Conservation (phyloP, 257 asterid species). For the Agastache rugosa region DNA sequence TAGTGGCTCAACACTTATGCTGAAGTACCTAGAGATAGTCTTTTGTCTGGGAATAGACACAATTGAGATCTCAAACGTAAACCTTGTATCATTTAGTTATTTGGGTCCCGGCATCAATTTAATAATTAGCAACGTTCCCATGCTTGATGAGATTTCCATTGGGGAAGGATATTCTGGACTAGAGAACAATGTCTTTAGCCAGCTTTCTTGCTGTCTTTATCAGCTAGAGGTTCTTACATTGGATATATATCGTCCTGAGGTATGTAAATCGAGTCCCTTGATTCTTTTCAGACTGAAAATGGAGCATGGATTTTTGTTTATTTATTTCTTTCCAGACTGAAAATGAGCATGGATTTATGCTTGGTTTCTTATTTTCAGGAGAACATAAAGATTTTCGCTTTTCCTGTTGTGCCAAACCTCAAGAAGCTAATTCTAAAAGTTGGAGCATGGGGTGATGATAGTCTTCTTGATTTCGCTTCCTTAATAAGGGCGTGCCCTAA, state of each 20-base stretch:
- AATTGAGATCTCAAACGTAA: slow-evolving; percentile 45
- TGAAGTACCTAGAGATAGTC: slow-evolving; percentile 50
- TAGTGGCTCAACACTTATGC: slow-evolving; percentile 39
- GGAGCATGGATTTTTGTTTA: background rate
- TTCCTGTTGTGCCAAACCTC: slow-evolving; percentile 58
- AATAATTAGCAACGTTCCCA: slow-evolving; percentile 47
- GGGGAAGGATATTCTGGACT: slow-evolving; percentile 39
- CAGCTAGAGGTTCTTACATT: slow-evolving; percentile 57
- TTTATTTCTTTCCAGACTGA: slow-evolving; percentile 16
- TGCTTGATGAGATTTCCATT: slow-evolving; percentile 48
- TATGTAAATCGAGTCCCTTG: slow-evolving; percentile 31
- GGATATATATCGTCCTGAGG: slow-evolving; percentile 55
- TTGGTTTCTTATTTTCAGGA: slow-evolving; percentile 41
- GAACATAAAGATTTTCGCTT: slow-evolving; percentile 36
- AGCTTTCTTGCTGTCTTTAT: slow-evolving; percentile 55
- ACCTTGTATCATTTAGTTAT: slow-evolving; percentile 50
- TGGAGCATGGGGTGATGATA: slow-evolving; percentile 54
- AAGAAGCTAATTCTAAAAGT: slow-evolving; percentile 54
- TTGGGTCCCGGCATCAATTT: slow-evolving; percentile 46
- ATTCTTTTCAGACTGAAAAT: slow-evolving; percentile 16
- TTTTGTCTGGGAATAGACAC: slow-evolving; percentile 37
- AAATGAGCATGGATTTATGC: background rate
- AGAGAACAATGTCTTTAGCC: slow-evolving; percentile 51
- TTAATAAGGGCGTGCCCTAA: slow-evolving; percentile 50
- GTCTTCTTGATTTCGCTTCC: slow-evolving; percentile 60